Percentiles rank a stretch among this genome's conserved stretches.
Conservation (phyloP, 2,329 filamentous ascomycete genomes). For the Penicillium aurantiogriseum region DNA sequence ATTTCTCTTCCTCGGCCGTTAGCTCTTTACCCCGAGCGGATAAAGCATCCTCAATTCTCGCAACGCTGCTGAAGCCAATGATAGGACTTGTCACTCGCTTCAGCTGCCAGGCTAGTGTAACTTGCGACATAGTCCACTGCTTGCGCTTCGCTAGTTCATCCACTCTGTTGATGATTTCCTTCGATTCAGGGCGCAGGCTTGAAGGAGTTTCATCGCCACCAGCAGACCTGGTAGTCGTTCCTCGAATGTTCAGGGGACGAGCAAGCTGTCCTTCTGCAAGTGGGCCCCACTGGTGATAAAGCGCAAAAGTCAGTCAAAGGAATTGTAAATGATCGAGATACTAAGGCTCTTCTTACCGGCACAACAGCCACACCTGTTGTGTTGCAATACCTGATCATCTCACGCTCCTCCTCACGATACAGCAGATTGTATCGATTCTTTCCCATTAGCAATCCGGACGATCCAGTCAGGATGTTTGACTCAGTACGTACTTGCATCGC, state of each 20-base stretch:
- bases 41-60: slow-evolving; percentile 18
- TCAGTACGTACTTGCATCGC: slow-evolving; percentile 49
- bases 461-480: slow-evolving; percentile 23
- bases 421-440: slow-evolving; percentile 9
- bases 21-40: slow-evolving; percentile 10
- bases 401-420: slow-evolving; percentile 15
- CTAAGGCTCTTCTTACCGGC: not conserved
- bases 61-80: slow-evolving; percentile 15
- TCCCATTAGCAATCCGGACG: not conserved
- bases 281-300: not conserved
- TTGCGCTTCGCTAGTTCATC: slow-evolving; percentile 12
- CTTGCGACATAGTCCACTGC: slow-evolving; percentile 14
- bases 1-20: slow-evolving; percentile 57
- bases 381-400: slow-evolving; percentile 13
- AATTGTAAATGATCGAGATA: not conserved
- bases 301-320: not conserved
- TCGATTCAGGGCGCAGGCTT: slow-evolving; percentile 2
- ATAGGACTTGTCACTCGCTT: slow-evolving; percentile 13
- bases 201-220: not conserved
- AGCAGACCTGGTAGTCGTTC: not conserved
- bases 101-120: slow-evolving; percentile 9
- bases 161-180: slow-evolving; percentile 13
- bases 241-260: not conserved
- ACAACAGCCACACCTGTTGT: slow-evolving; percentile 4
- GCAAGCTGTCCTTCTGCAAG: slow-evolving; percentile 4